Conservation (phyloP, 1,284 basidiomycete genomes). For the Boletus semigastroideus region DNA sequence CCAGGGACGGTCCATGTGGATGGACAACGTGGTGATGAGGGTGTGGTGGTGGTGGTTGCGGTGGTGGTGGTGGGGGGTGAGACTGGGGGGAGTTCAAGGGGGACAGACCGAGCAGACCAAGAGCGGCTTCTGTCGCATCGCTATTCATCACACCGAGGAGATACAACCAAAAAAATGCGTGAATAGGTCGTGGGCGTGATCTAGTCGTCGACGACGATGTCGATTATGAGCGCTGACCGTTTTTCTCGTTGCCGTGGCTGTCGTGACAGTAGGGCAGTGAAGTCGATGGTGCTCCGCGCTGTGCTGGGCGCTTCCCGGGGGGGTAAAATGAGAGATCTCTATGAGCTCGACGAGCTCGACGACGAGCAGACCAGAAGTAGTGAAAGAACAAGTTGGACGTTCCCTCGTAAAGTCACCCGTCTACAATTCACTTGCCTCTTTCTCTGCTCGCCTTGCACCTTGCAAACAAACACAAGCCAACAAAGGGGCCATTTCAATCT, state of each 20-base stretch:
- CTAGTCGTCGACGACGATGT: constrained; percentile 15
- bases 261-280: constrained; percentile 3
- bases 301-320: constrained; percentile 2
- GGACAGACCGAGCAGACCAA: constrained; percentile 48
- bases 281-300: constrained; percentile 8
- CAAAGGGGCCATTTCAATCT: constrained; percentile 28
- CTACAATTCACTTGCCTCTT: constrained; percentile 13
- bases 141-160: constrained; percentile 46
- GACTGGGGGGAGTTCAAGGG: constrained; percentile 33
- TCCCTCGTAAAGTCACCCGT: constrained; percentile 23
- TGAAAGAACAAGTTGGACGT: constrained; percentile 24
- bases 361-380: constrained; percentile 12
- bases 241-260: constrained; percentile 22
- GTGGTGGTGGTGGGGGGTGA: no score
- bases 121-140: constrained; percentile 51
- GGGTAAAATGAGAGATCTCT: constrained; percentile 1
- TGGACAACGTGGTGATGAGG: constrained; percentile 23
- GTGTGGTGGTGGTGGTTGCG: constrained; percentile 20
- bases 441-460: constrained; percentile 13
- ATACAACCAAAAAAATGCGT: constrained; percentile 11
- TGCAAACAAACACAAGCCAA: constrained; percentile 31
- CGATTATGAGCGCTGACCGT: constrained; percentile 12
- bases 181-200: constrained; percentile 4
- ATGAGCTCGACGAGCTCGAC: constrained; percentile 20
- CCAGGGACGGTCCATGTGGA: constrained; percentile 32